These are phyloP conservation scores for Stipa capillata DNA, from an alignment of 176 grass and related monocot genomes.

Conservation along the genomic window DNA sequence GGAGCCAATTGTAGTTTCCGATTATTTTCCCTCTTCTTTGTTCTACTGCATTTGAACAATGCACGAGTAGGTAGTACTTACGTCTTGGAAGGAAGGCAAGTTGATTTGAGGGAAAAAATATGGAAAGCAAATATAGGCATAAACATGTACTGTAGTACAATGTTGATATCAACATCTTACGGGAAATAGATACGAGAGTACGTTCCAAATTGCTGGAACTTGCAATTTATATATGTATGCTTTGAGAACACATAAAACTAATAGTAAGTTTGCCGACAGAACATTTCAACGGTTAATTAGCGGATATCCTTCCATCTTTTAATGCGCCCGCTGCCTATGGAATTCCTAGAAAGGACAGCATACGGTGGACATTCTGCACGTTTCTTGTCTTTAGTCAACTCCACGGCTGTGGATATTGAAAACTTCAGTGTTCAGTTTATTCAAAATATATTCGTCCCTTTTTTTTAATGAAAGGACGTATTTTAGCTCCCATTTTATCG, in stretches of 20 bases:
- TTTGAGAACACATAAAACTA: background rate
- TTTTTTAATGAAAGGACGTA: too few relatives aligned
- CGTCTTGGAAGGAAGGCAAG: background rate
- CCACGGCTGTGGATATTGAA: background rate
- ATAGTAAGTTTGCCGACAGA: background rate
- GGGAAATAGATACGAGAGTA: background rate
- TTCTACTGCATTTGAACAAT: background rate
- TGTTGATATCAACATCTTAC: background rate
- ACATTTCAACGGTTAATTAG: background rate
- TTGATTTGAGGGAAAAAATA: background rate
- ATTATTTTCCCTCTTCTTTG: background rate
- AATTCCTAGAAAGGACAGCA: background rate
- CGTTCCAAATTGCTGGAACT: background rate
- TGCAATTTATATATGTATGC: background rate
- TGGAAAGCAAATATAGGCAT: constrained; percentile 10
- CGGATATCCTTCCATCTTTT: background rate
- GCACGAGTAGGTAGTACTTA: constrained; percentile 9
- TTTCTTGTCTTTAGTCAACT: background rate
- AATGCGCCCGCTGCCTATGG: background rate
- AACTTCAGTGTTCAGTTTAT: background rate
- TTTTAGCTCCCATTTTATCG: too few relatives aligned
- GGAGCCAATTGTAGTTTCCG: too few relatives aligned
- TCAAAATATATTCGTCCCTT: background rate
- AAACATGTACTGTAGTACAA: background rate
- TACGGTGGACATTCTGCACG: background rate